Conservation (phyloP, 116 monocot genomes). For the Cymodocea nodosa region DNA sequence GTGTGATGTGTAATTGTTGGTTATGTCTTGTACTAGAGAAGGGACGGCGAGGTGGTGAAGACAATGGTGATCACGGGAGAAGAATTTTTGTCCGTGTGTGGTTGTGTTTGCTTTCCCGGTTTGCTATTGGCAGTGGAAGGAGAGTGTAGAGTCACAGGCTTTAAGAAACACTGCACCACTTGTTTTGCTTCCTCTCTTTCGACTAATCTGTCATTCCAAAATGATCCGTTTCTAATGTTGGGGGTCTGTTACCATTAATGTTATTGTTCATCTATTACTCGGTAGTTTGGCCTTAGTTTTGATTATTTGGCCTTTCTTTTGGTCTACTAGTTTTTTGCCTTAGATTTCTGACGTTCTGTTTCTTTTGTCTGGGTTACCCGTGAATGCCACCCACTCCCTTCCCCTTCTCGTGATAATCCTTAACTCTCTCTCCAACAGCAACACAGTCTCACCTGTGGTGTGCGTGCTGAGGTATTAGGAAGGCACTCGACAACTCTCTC, state of each 20-base stretch:
- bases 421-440: too few species aligned
- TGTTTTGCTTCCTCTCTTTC: not conserved
- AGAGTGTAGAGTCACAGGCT: not conserved
- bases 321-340: not conserved
- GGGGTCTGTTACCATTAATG: not conserved
- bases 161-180: not conserved
- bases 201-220: not conserved
- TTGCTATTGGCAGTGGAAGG: too few species aligned
- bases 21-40: not conserved
- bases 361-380: not conserved
- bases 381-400: not conserved
- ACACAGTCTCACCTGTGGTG: too few species aligned
- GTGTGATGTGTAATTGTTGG: too few species aligned
- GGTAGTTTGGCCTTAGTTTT: not conserved
- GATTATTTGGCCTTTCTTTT: not conserved
- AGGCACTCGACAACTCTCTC: too few species aligned
- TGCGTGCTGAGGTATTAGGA: too few species aligned
- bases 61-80: constrained; percentile 58
- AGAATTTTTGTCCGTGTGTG: too few species aligned
- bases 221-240: not conserved
- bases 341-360: not conserved
- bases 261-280: not conserved
- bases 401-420: not conserved
- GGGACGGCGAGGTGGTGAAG: not conserved
- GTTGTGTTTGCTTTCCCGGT: too few species aligned